Base-by-base conservation (phyloP, 768 basidiomycete genomes). In the Lyophyllum shimeji region DNA sequence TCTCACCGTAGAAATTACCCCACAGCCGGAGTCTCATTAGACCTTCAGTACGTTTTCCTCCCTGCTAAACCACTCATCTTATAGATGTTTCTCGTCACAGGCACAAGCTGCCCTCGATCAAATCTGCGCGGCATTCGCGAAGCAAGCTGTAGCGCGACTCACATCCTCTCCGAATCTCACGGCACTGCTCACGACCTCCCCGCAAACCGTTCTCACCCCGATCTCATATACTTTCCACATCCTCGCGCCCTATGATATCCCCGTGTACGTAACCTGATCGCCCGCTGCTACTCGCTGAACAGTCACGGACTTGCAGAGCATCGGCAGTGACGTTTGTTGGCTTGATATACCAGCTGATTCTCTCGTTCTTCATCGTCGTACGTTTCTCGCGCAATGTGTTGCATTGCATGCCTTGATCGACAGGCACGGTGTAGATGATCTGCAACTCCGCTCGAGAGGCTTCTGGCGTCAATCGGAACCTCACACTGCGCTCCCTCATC, bases 221-320 rank as follows among this genome's bases (percentile, higher is more conserved):
- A 63, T 85, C 6, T 70, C 64, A 31, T 87, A 79, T 59, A 76
- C 67, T 0, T 46, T 83, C 8, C 44, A 71, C 50, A 86, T 87
- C 56, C 56, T 83, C 1, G 68, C 74, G 17, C 84, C 87, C 0
- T 88, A 87, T 54, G 76, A 86, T 58, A 65, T 78, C 12, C 80
- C 84, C 21, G 78, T 82, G 83, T 86, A 69, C 15, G 81, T 70
- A 27, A 7, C 5, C 15, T 17, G 27, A 6, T 25, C 34, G 15
- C 6, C 7, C 5, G 20, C 1, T n/a, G 4, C 17, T 8, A 25
- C 5, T 50, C 11, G 8, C 7, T 4, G 3, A 3, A n/a, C n/a
- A 23, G 7, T 43, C 42, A 50, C 31, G 47, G 20, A 15, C 2
- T 45, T 21, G 33, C 55, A 84, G 82, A 18, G 83, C 82, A 7